A percentile compares a stretch with the other conserved stretches of the same genome.
These are phyloP conservation scores for Gossypium davidsonii DNA, from an alignment of 441 rosid species.

Conservation along the genomic window DNA sequence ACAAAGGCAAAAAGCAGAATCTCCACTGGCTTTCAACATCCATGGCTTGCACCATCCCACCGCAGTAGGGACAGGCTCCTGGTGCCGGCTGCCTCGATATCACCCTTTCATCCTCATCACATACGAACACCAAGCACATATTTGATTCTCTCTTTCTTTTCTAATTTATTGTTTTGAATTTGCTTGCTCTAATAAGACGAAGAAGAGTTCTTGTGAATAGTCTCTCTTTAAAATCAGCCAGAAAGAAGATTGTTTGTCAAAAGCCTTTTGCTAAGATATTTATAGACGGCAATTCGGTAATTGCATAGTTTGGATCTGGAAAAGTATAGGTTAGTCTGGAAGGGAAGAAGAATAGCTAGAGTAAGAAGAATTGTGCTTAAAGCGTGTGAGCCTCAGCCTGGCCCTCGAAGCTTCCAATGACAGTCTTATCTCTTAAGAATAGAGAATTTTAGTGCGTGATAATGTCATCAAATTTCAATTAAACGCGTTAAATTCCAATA, in stretches of 20 bases:
- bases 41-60: slow-evolving; percentile 64
- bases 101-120: slow-evolving; percentile 72
- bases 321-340: neutral
- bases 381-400: neutral
- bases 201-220: too few relatives aligned
- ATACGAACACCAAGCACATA: slow-evolving; percentile 71
- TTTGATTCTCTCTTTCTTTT: neutral
- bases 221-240: too few relatives aligned
- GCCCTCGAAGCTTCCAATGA: neutral
- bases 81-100: slow-evolving; percentile 60
- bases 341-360: neutral
- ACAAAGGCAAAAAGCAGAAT: slow-evolving; percentile 75
- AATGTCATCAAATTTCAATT: neutral
- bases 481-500: neutral
- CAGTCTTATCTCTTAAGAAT: neutral
- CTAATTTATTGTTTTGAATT: neutral
- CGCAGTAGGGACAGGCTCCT: slow-evolving; percentile 83
- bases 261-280: neutral
- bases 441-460: neutral
- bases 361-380: neutral
- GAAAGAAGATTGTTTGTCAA: neutral
- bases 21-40: slow-evolving; percentile 75
- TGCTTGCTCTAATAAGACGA: neutral
- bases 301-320: neutral
- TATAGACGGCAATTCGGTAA: neutral